Evolutionary conservation across 495 filamentous ascomycete genomes (phyloP).

Genomic region (Achaetomiella virescens): DNA sequence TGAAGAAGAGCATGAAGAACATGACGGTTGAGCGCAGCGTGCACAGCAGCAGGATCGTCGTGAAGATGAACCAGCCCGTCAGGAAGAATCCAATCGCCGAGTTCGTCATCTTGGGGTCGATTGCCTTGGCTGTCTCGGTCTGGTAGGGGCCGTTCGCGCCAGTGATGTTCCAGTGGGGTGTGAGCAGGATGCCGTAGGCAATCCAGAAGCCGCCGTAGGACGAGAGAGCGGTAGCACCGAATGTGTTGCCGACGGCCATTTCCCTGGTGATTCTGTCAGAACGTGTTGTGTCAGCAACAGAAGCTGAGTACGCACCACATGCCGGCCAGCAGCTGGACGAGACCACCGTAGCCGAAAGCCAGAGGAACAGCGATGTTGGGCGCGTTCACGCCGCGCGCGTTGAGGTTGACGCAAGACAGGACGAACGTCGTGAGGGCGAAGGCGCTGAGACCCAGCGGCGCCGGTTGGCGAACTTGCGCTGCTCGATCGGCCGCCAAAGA

Average conservation of each 20-base stretch:
- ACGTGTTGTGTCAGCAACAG: no score
- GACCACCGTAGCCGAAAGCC: constrained; percentile 77
- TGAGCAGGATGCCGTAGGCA: constrained; percentile 80
- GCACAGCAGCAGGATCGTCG: constrained; percentile 76
- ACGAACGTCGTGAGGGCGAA: constrained; percentile 97
- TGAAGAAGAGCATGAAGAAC: constrained; percentile 94
- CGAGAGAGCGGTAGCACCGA: constrained; percentile 92
- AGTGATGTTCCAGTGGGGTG: constrained; percentile 53
- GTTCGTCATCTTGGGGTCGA: constrained; percentile 34
- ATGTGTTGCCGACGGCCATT: constrained; percentile 97
- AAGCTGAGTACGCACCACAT: constrained; percentile 93
- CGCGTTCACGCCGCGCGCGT: constrained; percentile 49
- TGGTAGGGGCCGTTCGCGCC: constrained; percentile 53
- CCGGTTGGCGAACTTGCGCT: constrained; percentile 82
- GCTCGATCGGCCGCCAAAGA: constrained; percentile 69
- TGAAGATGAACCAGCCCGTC: constrained; percentile 98
- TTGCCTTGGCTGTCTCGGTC: constrained; percentile 23
- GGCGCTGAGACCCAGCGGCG: constrained; percentile 76
- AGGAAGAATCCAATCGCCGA: constrained; percentile 81
- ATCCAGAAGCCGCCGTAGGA: constrained; percentile 99
- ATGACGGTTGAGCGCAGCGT: constrained; percentile 90
- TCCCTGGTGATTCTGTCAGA: constrained; percentile 56
- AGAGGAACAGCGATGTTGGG: constrained; percentile 67
- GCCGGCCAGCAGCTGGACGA: constrained; percentile 88
- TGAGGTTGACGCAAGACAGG: constrained; percentile 77